These are phyloP conservation scores for Fusarium longipes DNA, from an alignment of 2,329 filamentous ascomycete genomes.

Conservation along the genomic window DNA sequence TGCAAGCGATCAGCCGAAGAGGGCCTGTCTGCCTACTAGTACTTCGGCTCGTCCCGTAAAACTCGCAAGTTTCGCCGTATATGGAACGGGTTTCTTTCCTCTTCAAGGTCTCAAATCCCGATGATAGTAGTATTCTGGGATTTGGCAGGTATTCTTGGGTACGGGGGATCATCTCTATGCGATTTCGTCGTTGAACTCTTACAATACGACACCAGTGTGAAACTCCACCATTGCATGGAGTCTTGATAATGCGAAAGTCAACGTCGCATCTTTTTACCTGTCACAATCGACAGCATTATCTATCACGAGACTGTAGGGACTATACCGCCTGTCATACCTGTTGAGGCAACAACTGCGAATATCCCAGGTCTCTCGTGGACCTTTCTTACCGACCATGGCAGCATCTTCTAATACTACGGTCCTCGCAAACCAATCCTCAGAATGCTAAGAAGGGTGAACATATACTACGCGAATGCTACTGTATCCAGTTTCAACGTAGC, in stretches of 20 bases:
- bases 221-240: slow-evolving; percentile 15
- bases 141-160: slow-evolving; percentile 33
- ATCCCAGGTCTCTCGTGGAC: slow-evolving; percentile 6
- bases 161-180: slow-evolving; percentile 23
- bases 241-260: slow-evolving; percentile 12
- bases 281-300: slow-evolving; percentile 25
- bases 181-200: slow-evolving; percentile 27
- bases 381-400: not conserved
- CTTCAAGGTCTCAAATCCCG: slow-evolving; percentile 20
- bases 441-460: slow-evolving; percentile 7
- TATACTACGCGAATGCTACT: not conserved
- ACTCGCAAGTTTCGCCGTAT: slow-evolving; percentile 45
- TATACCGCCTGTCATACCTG: slow-evolving; percentile 7
- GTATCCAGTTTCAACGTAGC: not conserved
- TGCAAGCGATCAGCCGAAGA: slow-evolving; percentile 28
- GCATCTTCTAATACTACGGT: slow-evolving; percentile 5
- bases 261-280: slow-evolving; percentile 20
- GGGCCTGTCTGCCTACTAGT: slow-evolving; percentile 31
- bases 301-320: not conserved
- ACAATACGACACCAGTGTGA: slow-evolving; percentile 24
- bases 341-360: slow-evolving; percentile 30
- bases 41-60: slow-evolving; percentile 45
- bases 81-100: slow-evolving; percentile 28
- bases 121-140: slow-evolving; percentile 19
- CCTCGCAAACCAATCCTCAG: slow-evolving; percentile 10